These are phyloP conservation scores for Cladosporium sp. DNA, from an alignment of 2,329 filamentous ascomycete genomes.

Conservation along the genomic window DNA sequence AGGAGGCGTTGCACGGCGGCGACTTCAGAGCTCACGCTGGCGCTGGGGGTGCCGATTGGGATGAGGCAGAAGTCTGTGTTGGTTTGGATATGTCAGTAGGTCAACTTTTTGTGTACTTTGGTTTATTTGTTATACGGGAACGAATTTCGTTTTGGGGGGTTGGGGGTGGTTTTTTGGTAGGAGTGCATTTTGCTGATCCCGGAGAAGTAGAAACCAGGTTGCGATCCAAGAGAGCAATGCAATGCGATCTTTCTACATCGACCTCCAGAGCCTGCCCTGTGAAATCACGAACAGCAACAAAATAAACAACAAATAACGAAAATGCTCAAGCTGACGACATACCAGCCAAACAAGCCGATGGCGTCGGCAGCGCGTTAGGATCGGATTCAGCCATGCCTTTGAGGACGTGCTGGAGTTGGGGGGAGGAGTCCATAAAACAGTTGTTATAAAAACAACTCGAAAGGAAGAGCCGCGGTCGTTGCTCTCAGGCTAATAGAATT, in stretches of 20 bases:
- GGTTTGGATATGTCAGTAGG: background rate
- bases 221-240: no score
- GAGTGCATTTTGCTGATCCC: no score
- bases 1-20: constrained; percentile 85
- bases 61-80: constrained; percentile 80
- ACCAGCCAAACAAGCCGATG: constrained; percentile 67
- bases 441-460: background rate
- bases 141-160: no score
- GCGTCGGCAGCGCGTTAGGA: constrained; percentile 50
- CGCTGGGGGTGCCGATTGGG: constrained; percentile 59
- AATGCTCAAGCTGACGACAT: constrained; percentile 7
- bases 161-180: no score
- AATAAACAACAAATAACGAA: no score
- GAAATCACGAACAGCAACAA: no score
- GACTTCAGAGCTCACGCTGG: constrained; percentile 61
- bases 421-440: constrained; percentile 27
- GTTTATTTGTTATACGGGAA: no score
- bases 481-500: background rate
- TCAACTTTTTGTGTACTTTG: no score
- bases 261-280: no score
- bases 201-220: no score
- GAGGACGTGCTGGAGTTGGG: constrained; percentile 26
- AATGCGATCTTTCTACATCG: no score
- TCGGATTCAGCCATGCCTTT: constrained; percentile 27
- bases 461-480: no score